Base-by-base conservation (phyloP, 2,329 filamentous ascomycete species). In the Sporothrix pseudoabietina region DNA sequence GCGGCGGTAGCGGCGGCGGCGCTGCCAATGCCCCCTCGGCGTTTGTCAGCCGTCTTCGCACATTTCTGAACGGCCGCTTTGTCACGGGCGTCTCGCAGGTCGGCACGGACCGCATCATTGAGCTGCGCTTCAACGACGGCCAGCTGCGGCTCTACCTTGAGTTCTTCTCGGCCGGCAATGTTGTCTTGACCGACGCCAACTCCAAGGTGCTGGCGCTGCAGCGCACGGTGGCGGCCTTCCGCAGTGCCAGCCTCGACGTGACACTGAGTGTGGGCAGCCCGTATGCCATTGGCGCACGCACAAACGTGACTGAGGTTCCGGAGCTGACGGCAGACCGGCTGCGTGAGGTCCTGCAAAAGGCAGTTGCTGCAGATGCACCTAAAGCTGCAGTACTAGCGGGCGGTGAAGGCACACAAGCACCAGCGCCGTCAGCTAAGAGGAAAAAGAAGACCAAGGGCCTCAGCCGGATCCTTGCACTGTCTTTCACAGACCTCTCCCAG, bases 161-260 rank as follows among this genome's bases (percentile, higher is more conserved):
- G 82, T 99, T 99, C 83, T 99, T 97, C 80, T 95, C 96, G 0
- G 84, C 93, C 71, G 96, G 96, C 63, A 99, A 99, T 80, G 91
- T 99, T 75, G 93, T 99, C 75, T 86, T 99, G 71, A 97, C 96
- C 2, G 94, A 98, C 79, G 87, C 87, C 69, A 91, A 97, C 32
- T 84, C 94, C 71, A 96, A 91, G 75, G 94, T 98, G 72, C 81
- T 98, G 49, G 90, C 92, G 0, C 83, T 99, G 26, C 85, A 96
- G 77, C 89, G 96, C 72, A 76, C 74, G 1, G 76, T 77, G 2
- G 75, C 75, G 12, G 74, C 75, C 6, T 77, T 77, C 32, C 75
- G 75, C 30, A 77, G 76, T 39, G 75, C 73, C 54, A 77, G 76
- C 22, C 73, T 77, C 26, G 75, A 76, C 16, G 74, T 69, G 47